Evolutionary conservation across 768 basidiomycete species (phyloP), one percentile per base, ranked within the genome.

Genomic region (Leccinum obscurum): DNA sequence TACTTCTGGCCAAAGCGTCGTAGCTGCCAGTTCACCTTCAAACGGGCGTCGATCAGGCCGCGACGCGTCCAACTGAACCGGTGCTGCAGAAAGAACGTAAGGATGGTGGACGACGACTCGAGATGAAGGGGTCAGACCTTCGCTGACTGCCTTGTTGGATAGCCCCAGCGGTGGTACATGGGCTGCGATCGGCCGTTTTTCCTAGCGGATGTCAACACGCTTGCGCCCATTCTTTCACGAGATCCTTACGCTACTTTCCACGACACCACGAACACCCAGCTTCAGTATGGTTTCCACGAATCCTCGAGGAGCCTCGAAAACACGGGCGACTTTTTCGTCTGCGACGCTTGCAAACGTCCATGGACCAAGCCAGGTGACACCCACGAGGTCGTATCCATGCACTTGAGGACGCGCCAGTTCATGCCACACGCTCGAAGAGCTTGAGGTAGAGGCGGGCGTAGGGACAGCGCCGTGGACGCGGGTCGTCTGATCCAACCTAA

Each of bases 1-100:
- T 1, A 86, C 78, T 76, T 99, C 97, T 0, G 96, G 97, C 97
- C 97, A 99, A 1, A 98, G 80, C 0, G 96, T 98, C 15, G 84
- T 83, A 0, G 86, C 83, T 0, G 93, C 88, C 0, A 98, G 81
- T 72, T 98, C 95, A 11, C 92, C 93, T 70, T 98, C 97, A 58
- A 93, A 92, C 0, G 97, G 89, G n/a, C 82, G 77, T 54, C 81
- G 71, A 26, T 67, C 50, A 34, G 51, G 41, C 56, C 57, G 52
- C 30, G 59, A 65, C 2, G 50, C 61, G 61, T 63, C 65, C 55
- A 56, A 54, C 58, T 53, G 70, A 58, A 30, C 62, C 22, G 65
- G 62, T 48, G 52, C 68, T 70, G 58, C 44, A 50, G 24, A 60
- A 48, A 49, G 8, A 15, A 22, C 4, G 24, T 62, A n/a, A 57